A percentile compares a stretch with the other conserved stretches of the same genome.
Conservation (phyloP, 768 basidiomycete genomes). For the Mycena maculata region DNA sequence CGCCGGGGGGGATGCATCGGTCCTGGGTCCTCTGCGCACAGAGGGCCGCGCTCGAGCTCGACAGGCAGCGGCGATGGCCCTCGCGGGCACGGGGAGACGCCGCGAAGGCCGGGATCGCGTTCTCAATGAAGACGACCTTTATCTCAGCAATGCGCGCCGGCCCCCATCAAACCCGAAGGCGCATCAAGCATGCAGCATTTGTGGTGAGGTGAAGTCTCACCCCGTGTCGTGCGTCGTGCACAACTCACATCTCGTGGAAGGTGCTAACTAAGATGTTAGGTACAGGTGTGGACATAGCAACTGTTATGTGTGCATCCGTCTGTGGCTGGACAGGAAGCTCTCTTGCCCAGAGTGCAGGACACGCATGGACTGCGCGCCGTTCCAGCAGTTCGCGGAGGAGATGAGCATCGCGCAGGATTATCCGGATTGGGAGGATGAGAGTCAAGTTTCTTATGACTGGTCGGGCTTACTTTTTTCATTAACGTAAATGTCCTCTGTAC, state of each 20-base stretch:
- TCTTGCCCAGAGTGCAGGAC: not conserved
- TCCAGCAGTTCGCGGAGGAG: not conserved
- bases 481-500: not conserved
- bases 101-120: no score
- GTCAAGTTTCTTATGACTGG: not conserved
- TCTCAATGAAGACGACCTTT: no score
- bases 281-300: no score
- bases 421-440: not conserved
- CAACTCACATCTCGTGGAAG: not conserved
- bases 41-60: no score
- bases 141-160: no score
- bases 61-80: no score
- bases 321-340: not conserved
- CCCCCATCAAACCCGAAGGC: not conserved
- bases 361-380: not conserved
- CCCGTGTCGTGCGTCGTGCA: not conserved
- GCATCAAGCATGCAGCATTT: not conserved
- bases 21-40: no score
- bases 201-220: no score
- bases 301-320: no score
- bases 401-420: not conserved
- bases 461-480: not conserved
- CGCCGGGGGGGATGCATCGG: no score
- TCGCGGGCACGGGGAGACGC: no score
- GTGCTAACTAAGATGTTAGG: not conserved